Percentiles rank a stretch among this genome's conserved stretches.
phyloP scores from a whole-genome alignment of 1,139 yeast species.

The Yamadazyma taylorii region DNA sequence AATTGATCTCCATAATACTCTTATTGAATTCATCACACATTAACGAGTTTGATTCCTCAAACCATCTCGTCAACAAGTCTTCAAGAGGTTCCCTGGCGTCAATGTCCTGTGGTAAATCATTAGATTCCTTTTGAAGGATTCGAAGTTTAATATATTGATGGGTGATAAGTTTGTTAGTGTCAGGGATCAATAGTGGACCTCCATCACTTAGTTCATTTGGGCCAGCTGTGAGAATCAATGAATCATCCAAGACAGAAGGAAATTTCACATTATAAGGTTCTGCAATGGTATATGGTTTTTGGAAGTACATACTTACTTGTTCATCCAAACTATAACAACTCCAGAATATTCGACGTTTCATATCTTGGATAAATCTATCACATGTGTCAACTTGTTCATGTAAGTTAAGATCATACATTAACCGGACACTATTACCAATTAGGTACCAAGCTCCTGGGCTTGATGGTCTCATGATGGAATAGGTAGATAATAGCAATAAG shows the following conservation, averaged over 20 bases:
- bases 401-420: conserved; percentile 78
- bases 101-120: background rate
- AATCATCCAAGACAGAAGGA: conserved; percentile 70
- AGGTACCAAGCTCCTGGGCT: conserved; percentile 89
- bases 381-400: conserved; percentile 52
- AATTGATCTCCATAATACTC: conserved; percentile 62
- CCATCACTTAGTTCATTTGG: too few relatives aligned
- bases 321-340: conserved; percentile 80
- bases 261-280: conserved; percentile 52
- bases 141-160: conserved; percentile 13
- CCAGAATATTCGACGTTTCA: conserved; percentile 81
- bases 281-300: conserved; percentile 72
- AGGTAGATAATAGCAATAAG: conserved; percentile 61
- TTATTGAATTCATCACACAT: conserved; percentile 64
- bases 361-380: conserved; percentile 59
- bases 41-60: conserved; percentile 51
- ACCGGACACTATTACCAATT: conserved; percentile 71
- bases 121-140: conserved; percentile 12
- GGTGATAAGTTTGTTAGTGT: conserved; percentile 7
- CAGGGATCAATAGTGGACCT: background rate
- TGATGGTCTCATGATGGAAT: conserved; percentile 71
- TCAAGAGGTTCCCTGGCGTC: too few relatives aligned
- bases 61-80: too few relatives aligned
- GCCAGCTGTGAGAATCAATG: conserved; percentile 50
- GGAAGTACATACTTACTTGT: conserved; percentile 67